Evolutionary conservation across 106 monocot species (phyloP).

Genomic region (Agapanthus africanus): DNA sequence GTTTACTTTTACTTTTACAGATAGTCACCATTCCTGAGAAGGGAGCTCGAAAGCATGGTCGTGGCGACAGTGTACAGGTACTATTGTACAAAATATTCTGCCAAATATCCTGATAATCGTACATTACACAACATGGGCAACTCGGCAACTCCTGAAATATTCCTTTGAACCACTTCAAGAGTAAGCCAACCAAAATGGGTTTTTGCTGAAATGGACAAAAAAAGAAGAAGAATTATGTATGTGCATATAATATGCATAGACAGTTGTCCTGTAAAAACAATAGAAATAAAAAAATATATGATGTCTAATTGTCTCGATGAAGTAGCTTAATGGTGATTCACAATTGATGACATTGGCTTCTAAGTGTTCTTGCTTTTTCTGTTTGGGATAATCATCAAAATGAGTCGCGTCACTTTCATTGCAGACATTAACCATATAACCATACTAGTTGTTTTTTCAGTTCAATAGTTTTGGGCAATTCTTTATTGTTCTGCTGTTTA

Average conservation of each 20-base stretch:
- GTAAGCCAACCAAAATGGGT: not conserved
- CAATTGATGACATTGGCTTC: not conserved
- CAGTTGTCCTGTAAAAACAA: not conserved
- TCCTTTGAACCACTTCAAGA: not conserved
- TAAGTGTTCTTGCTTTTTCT: not conserved
- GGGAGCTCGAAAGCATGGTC: slow-evolving; percentile 48
- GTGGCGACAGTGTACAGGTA: slow-evolving; percentile 84
- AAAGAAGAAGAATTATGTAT: not conserved
- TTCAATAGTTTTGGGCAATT: not conserved
- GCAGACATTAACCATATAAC: too few relatives aligned
- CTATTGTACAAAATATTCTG: not conserved
- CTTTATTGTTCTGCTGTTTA: not conserved
- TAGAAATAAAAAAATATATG: not conserved
- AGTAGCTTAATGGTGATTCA: not conserved
- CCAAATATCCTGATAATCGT: too few relatives aligned
- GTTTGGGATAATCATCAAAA: not conserved
- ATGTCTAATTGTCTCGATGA: not conserved
- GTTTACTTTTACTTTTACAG: slow-evolving; percentile 29
- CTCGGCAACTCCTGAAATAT: too few relatives aligned
- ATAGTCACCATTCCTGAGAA: slow-evolving; percentile 90
- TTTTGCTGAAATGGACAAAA: too few relatives aligned
- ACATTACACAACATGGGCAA: too few relatives aligned
- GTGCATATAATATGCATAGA: not conserved
- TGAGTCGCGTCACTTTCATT: too few relatives aligned
- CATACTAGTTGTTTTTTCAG: not conserved